Conservation (phyloP, 331 rosid species). For the Dryas integrifolia region DNA sequence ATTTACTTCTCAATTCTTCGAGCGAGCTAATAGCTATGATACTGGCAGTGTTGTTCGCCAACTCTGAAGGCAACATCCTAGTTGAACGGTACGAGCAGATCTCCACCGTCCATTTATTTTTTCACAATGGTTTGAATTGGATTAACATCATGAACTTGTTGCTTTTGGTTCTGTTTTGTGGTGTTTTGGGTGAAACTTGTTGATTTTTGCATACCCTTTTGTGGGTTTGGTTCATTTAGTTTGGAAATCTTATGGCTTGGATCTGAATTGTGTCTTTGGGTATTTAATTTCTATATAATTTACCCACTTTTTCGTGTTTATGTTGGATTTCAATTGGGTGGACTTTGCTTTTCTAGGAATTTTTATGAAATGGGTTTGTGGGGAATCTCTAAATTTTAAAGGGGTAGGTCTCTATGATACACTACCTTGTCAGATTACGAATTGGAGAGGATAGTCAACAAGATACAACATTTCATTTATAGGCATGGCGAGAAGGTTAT, state of each 20-base stretch:
- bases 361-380: background rate
- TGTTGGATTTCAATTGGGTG: background rate
- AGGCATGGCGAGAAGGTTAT: background rate
- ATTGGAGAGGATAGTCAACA: background rate
- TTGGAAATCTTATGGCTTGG: background rate
- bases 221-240: constrained; percentile 11
- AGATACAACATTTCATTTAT: background rate
- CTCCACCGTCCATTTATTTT: constrained; percentile 10
- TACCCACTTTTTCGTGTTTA: background rate
- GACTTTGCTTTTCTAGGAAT: background rate
- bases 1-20: background rate
- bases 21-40: constrained; percentile 38
- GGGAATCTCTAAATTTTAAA: background rate
- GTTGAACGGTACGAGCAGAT: constrained; percentile 64
- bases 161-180: background rate
- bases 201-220: background rate
- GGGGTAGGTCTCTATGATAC: background rate
- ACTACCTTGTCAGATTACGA: background rate
- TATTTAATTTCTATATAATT: background rate
- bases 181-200: background rate
- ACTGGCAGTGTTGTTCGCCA: constrained; percentile 71
- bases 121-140: background rate
- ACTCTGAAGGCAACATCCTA: constrained; percentile 72
- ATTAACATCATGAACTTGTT: background rate
- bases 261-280: constrained; percentile 26